Evolutionary conservation across 176 grass and related monocot species (phyloP).

Genomic region (Oryza meyeriana): DNA sequence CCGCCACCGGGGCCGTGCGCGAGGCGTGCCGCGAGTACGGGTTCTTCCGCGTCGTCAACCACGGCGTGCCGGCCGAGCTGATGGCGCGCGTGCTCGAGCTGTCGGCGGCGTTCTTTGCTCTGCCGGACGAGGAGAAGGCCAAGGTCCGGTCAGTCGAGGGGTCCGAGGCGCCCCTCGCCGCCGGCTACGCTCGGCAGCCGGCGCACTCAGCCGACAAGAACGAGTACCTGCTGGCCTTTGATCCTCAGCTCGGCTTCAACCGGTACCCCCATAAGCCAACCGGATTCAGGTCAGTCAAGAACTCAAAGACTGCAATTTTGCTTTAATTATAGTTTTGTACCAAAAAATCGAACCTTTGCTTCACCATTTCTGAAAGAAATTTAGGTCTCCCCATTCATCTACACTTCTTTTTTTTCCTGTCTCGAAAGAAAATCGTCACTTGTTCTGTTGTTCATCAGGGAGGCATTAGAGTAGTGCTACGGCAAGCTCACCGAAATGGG

Average conservation of each 20-base stretch:
- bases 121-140: slow-evolving; percentile 37
- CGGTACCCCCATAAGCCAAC: slow-evolving; percentile 20
- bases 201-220: slow-evolving; percentile 41
- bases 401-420: too few species aligned
- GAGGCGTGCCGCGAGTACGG: slow-evolving; percentile 28
- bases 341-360: not conserved
- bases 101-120: slow-evolving; percentile 33
- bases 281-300: slow-evolving; percentile 32
- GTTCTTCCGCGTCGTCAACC: slow-evolving; percentile 53
- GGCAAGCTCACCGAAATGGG: slow-evolving; percentile 26
- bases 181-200: slow-evolving; percentile 41
- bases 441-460: slow-evolving; percentile 7
- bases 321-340: not conserved
- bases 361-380: not conserved
- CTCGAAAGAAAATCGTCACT: too few species aligned
- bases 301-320: not conserved
- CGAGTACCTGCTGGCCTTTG: slow-evolving; percentile 34
- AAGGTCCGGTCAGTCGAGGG: slow-evolving; percentile 14
- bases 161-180: not conserved
- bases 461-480: slow-evolving; percentile 41
- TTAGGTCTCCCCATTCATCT: too few species aligned
- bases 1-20: slow-evolving; percentile 24
- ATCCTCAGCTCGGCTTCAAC: slow-evolving; percentile 31
- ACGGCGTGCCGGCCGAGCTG: slow-evolving; percentile 18
- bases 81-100: slow-evolving; percentile 30